phyloP scores from a whole-genome alignment of 768 basidiomycete species.

The Lentinula sp. region DNA sequence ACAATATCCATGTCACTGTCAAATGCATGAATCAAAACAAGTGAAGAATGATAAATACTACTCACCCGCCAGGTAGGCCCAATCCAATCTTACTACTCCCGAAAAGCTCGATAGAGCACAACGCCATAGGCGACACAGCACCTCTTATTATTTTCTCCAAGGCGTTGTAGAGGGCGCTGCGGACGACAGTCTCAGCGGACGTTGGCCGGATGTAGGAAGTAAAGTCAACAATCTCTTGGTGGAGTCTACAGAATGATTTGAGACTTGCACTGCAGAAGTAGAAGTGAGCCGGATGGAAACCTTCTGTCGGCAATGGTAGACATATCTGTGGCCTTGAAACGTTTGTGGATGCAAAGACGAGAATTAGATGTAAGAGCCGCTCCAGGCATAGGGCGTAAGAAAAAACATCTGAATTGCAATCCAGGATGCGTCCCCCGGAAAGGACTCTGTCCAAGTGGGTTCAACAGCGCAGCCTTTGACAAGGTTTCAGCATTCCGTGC shows the following conservation, averaged over 20 bases:
- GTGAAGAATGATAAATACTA: neutral
- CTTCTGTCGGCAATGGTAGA: neutral
- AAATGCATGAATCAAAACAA: neutral
- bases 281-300: neutral
- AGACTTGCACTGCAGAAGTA: neutral
- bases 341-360: neutral
- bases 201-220: conserved; percentile 49
- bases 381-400: neutral
- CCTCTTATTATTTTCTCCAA: conserved; percentile 39
- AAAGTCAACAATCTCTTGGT: conserved; percentile 59
- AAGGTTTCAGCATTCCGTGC: neutral
- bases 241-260: conserved; percentile 35
- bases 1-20: conserved; percentile 62
- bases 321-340: neutral
- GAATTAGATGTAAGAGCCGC: neutral
- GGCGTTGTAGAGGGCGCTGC: conserved; percentile 36
- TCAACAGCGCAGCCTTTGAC: neutral
- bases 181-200: conserved; percentile 40
- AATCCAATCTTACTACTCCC: conserved; percentile 59
- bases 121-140: conserved; percentile 34
- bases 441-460: neutral
- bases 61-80: conserved; percentile 38
- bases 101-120: conserved; percentile 39
- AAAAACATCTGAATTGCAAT: neutral
- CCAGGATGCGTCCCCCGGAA: no score